Evolutionary conservation across 2,329 filamentous ascomycete species (phyloP).

Genomic region (Aaosphaeria arxii): DNA sequence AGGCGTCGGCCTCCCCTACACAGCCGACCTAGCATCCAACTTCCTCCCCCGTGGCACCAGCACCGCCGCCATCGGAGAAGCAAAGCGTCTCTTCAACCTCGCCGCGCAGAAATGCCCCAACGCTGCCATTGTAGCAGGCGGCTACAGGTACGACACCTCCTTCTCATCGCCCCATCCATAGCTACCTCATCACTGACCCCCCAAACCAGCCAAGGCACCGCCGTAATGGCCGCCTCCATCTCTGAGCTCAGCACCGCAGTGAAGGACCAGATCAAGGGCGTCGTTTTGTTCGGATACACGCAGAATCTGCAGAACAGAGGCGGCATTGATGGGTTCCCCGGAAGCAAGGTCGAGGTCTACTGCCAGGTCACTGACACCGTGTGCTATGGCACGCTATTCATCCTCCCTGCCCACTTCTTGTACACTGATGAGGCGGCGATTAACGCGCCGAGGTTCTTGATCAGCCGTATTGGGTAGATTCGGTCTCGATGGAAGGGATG

Average conservation of each 20-base stretch:
- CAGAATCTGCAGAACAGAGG: slow-evolving; percentile 37
- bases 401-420: slow-evolving; percentile 31
- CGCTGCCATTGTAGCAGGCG: slow-evolving; percentile 37
- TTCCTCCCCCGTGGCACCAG: slow-evolving; percentile 29
- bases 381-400: slow-evolving; percentile 30
- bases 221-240: slow-evolving; percentile 36
- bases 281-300: slow-evolving; percentile 42
- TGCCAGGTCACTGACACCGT: slow-evolving; percentile 35
- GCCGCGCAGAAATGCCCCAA: slow-evolving; percentile 38
- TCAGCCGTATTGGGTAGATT: slow-evolving; percentile 4
- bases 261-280: slow-evolving; percentile 32
- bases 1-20: slow-evolving; percentile 36
- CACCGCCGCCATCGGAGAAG: slow-evolving; percentile 29
- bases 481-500: too few species aligned
- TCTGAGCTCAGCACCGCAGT: slow-evolving; percentile 21
- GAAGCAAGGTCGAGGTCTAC: slow-evolving; percentile 31
- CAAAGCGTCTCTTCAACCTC: slow-evolving; percentile 33
- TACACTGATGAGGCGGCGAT: slow-evolving; percentile 24
- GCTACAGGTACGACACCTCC: slow-evolving; percentile 37
- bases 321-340: slow-evolving; percentile 31
- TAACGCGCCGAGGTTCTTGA: slow-evolving; percentile 25
- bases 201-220: slow-evolving; percentile 34
- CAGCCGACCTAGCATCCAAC: slow-evolving; percentile 33
- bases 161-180: not conserved
- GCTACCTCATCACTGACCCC: not conserved